Percentiles rank a stretch among this genome's conserved stretches.
Conservation (phyloP, 139 green algal genomes). For the Tetradesmus obliquus region DNA sequence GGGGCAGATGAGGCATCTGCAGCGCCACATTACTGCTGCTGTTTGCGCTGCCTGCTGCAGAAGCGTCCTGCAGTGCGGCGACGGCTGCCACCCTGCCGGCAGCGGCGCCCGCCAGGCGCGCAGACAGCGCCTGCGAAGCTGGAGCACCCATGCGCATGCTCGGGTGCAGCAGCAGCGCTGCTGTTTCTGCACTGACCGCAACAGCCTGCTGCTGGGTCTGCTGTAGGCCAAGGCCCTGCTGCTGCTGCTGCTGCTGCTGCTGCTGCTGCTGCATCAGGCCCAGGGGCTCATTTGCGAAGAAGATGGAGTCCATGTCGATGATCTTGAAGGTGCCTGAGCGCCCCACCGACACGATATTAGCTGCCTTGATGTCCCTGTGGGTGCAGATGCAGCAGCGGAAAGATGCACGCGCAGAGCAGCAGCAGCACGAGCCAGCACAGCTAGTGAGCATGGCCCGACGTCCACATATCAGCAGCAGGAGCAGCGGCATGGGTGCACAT, state of each 20-base stretch:
- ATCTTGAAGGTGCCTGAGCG: conserved; percentile 9
- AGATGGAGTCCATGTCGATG: conserved; percentile 25
- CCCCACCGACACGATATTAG: conserved; percentile 11
- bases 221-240: neutral
- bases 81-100: conserved; percentile 13
- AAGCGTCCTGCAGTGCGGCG: neutral
- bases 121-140: neutral
- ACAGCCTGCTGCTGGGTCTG: neutral
- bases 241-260: conserved; percentile 6
- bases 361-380: conserved; percentile 7
- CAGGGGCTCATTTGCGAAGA: neutral
- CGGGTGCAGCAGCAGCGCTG: neutral
- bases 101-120: neutral
- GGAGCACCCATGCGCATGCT: neutral
- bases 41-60: neutral
- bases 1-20: neutral
- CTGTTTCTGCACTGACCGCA: neutral
- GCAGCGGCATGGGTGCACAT: too few species aligned
- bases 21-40: neutral
- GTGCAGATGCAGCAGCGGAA: neutral
- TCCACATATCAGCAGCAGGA: too few species aligned
- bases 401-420: neutral
- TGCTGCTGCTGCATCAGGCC: neutral
- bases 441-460: too few species aligned
- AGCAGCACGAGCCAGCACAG: neutral